Base-by-base conservation (phyloP, 2,329 filamentous ascomycete species). In the Dryadomyces quercivorus region DNA sequence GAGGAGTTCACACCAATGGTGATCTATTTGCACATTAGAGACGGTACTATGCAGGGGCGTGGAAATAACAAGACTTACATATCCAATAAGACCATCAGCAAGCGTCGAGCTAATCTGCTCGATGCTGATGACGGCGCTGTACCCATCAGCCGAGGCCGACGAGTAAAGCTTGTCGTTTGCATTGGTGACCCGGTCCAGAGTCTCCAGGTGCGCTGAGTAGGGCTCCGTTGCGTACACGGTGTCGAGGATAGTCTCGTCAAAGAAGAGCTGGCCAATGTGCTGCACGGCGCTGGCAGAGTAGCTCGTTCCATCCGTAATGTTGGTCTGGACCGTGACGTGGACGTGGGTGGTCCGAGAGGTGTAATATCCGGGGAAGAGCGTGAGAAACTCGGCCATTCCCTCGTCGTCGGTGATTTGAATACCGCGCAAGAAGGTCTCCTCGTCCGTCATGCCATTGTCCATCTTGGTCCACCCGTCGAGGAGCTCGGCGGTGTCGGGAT, bases 201-300 rank as follows among this genome's bases (percentile, higher is more conserved):
- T 52, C 56, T 76, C 70, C 0, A 66, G 71, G 65, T 80, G 79
- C 55, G 64, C 63, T 5, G 57, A 64, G 65, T 80, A 80, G 0
- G 76, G 75, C 0, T 63, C 56, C 1, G 66, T 69, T 10, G 64
- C 64, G 57, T 81, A 75, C 54, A 84, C 77, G 43, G 69, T 58
- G 26, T 61, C 61, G 59, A 80, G 74, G 10, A 85, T 73, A 58
- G 72, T 69, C 63, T 84, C 76, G 64, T 84, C 80, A 63, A 82
- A 81, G 72, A 81, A 85, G 51, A 82, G 63, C 64, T 86, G 82
- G 18, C 82, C 81, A 43, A 84, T 72, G 66, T 85, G 81, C 8
- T 76, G 74, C 55, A 78, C 72, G 51, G 67, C 70, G 16, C 71
- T 70, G 44, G 67, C 65, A 16, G 48, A 22, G 58, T 75, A 60